Conservation (phyloP, 345 rosid species). For the Eucalyptus marginata region DNA sequence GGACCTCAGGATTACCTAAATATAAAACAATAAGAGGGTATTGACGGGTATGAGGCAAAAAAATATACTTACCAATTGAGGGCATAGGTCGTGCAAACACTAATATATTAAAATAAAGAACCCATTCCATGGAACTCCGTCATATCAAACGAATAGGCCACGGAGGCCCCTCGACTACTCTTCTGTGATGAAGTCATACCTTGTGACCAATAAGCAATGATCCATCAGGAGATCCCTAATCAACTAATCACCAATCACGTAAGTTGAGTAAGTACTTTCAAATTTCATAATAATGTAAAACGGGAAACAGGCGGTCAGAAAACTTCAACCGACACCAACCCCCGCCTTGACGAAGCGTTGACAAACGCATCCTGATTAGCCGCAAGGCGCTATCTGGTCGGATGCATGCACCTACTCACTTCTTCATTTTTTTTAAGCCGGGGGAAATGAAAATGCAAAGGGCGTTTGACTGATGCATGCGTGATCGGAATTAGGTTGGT, state of each 20-base stretch:
- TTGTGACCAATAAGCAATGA: not conserved
- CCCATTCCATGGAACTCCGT: not conserved
- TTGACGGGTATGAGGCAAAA: accelerated
- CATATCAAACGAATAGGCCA: not conserved
- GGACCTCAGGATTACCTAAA: accelerated
- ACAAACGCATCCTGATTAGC: not conserved
- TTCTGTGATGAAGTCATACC: no score
- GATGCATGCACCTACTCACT: not conserved
- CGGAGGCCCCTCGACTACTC: no score
- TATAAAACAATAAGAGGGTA: no score
- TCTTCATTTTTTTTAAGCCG: not conserved
- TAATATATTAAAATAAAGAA: no score
- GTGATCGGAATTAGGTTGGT: not conserved
- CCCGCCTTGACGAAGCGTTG: not conserved
- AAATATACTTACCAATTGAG: no score
- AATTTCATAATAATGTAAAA: no score
- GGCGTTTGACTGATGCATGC: not conserved
- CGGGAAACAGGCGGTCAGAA: no score
- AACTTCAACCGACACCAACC: not conserved
- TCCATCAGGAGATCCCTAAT: not conserved
- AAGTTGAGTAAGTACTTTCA: no score
- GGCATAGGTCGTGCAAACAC: accelerated
- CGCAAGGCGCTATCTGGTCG: not conserved
- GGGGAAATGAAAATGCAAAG: not conserved
- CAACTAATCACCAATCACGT: no score